phyloP scores from a whole-genome alignment of 2,329 filamentous ascomycete genomes.

The Aspergillus chevalieri region DNA sequence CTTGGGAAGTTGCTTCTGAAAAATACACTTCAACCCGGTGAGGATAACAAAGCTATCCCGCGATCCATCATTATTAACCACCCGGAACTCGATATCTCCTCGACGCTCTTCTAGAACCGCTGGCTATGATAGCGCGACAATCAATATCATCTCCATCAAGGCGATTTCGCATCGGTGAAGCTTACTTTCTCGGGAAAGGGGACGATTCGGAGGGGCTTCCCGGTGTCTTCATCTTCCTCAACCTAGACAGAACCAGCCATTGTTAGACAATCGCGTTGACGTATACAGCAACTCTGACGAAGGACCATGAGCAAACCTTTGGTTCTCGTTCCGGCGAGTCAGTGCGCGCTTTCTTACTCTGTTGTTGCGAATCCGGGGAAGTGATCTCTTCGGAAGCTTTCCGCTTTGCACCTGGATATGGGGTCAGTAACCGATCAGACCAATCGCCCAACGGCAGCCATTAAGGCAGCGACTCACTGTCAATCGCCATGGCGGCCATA shows the following conservation, averaged over 20 bases:
- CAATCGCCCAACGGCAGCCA: neutral
- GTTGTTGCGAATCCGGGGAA: constrained; percentile 37
- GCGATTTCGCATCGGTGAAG: neutral
- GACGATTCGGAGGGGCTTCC: constrained; percentile 57
- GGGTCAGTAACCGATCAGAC: constrained; percentile 5
- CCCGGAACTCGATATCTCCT: constrained; percentile 92
- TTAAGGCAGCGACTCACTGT: constrained; percentile 24
- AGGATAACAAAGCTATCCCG: constrained; percentile 88
- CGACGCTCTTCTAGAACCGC: constrained; percentile 89
- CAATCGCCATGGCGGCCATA: constrained; percentile 12
- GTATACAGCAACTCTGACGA: neutral
- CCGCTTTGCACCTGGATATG: constrained; percentile 35
- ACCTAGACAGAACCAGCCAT: constrained; percentile 29
- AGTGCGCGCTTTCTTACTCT: constrained; percentile 45
- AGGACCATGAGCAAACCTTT: constrained; percentile 20
- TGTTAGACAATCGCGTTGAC: neutral
- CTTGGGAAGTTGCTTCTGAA: constrained; percentile 96
- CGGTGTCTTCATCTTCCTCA: constrained; percentile 29
- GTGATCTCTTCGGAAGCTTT: constrained; percentile 46
- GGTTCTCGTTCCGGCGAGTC: constrained; percentile 37
- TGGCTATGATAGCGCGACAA: constrained; percentile 46
- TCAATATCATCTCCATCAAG: constrained; percentile 16
- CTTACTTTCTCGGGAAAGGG: constrained; percentile 82
- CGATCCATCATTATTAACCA: constrained; percentile 92
- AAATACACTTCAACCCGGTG: constrained; percentile 93